A percentile compares a stretch with the other conserved stretches of the same genome.
phyloP scores from a whole-genome alignment of 2,329 filamentous ascomycete genomes.

The Neonectria sp. region DNA sequence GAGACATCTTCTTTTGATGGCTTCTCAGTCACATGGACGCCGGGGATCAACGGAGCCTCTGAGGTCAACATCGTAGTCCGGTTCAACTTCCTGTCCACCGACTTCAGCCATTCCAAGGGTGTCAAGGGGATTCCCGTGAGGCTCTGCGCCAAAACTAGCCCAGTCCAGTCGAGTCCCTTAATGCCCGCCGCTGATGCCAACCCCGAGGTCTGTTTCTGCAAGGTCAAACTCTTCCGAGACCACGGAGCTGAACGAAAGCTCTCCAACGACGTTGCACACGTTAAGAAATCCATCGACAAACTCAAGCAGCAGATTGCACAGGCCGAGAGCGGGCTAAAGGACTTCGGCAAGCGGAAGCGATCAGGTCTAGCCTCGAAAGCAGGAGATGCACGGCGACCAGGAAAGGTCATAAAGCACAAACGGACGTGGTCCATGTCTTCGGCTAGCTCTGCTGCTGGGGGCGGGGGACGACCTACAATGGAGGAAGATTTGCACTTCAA shows the following conservation, averaged over 20 bases:
- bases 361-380: constrained; percentile 64
- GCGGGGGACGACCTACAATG: constrained; percentile 62
- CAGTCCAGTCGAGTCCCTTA: constrained; percentile 69
- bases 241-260: constrained; percentile 96
- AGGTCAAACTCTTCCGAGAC: constrained; percentile 96
- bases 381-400: constrained; percentile 72
- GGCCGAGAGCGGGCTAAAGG: constrained; percentile 77
- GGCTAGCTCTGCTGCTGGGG: constrained; percentile 70
- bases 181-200: constrained; percentile 61
- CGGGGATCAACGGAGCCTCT: constrained; percentile 75
- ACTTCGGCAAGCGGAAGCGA: constrained; percentile 76
- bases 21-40: constrained; percentile 92
- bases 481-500: constrained; percentile 87
- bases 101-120: constrained; percentile 98
- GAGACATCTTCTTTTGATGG: constrained; percentile 91
- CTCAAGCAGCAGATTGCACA: constrained; percentile 94
- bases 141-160: constrained; percentile 90
- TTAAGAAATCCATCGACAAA: constrained; percentile 97
- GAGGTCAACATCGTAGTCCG: constrained; percentile 92
- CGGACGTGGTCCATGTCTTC: constrained; percentile 97
- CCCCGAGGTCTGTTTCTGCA: constrained; percentile 91
- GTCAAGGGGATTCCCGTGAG: constrained; percentile 97
- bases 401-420: constrained; percentile 93
- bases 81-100: constrained; percentile 98
- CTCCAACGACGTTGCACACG: constrained; percentile 93